These are phyloP conservation scores for Ceratocystiopsis brevicomis DNA, from an alignment of 2,329 filamentous ascomycete genomes.

Conservation along the genomic window DNA sequence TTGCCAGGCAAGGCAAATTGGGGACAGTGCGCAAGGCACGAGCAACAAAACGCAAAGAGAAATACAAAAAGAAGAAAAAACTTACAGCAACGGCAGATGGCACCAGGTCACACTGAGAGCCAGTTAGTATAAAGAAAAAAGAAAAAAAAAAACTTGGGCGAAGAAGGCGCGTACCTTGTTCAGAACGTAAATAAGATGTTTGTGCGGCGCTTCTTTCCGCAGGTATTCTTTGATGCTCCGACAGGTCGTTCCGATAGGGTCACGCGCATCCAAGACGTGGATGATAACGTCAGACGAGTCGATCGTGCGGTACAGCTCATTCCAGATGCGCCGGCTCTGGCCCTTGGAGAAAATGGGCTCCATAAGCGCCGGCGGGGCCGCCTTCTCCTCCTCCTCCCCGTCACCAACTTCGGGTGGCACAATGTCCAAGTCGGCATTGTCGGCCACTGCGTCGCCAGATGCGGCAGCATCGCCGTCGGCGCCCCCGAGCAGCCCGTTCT, in stretches of 20 bases:
- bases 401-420: constrained; percentile 6
- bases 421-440: constrained; percentile 23
- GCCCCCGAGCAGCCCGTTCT: constrained; percentile 47
- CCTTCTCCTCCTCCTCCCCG: constrained; percentile 14
- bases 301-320: constrained; percentile 62
- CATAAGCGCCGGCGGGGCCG: constrained; percentile 38
- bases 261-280: constrained; percentile 80
- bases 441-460: constrained; percentile 14
- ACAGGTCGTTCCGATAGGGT: constrained; percentile 80
- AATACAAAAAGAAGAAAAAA: not conserved
- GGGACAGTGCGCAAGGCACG: constrained; percentile 13
- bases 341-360: constrained; percentile 89
- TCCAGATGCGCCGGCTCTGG: constrained; percentile 91
- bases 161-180: constrained; percentile 38
- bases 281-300: constrained; percentile 91
- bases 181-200: constrained; percentile 76
- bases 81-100: constrained; percentile 90
- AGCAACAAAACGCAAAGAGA: constrained; percentile 6
- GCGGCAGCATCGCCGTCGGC: constrained; percentile 16
- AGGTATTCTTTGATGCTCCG: constrained; percentile 85
- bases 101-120: constrained; percentile 53
- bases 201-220: constrained; percentile 65
- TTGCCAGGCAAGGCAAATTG: not conserved
- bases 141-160: too few relatives aligned
- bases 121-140: not conserved